These are phyloP conservation scores for Lecanosticta acicola DNA, from an alignment of 2,329 filamentous ascomycete species.

Conservation along the genomic window DNA sequence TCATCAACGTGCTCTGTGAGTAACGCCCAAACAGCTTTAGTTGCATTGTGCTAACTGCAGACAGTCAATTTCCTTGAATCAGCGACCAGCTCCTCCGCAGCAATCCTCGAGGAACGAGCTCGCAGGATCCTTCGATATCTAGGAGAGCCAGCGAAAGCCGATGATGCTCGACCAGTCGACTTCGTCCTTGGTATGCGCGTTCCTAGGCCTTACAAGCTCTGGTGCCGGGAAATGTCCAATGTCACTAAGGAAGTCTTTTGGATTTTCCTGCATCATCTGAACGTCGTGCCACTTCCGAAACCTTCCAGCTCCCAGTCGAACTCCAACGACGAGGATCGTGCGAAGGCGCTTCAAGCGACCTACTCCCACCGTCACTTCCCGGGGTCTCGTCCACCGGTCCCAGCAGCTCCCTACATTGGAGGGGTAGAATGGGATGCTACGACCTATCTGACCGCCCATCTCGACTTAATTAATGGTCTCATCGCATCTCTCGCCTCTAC, in stretches of 20 bases:
- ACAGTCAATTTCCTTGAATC: constrained; percentile 72
- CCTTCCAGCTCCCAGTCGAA: constrained; percentile 13
- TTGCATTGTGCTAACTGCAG: constrained; percentile 7
- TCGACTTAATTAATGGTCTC: constrained; percentile 88
- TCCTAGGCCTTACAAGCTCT: constrained; percentile 81
- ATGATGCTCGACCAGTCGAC: constrained; percentile 68
- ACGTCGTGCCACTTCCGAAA: constrained; percentile 66
- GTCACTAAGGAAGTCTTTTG: constrained; percentile 98
- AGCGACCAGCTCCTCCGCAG: constrained; percentile 42
- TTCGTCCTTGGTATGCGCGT: constrained; percentile 89
- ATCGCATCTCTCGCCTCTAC: constrained; percentile 69
- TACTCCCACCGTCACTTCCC: constrained; percentile 70
- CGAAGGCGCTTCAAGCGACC: constrained; percentile 25
- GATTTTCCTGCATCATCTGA: constrained; percentile 95
- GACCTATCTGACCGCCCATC: constrained; percentile 86
- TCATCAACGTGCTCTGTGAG: constrained; percentile 72
- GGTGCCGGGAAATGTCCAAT: constrained; percentile 86
- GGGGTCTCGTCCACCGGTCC: constrained; percentile 77
- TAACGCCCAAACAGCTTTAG: not conserved
- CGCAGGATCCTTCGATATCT: constrained; percentile 71
- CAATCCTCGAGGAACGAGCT: constrained; percentile 55
- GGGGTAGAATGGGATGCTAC: constrained; percentile 99
- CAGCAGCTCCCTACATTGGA: constrained; percentile 90
- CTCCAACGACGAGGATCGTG: constrained; percentile 18
- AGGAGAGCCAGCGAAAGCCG: constrained; percentile 69